Conservation (phyloP, 75 land plant genomes). For the Cunninghamia lanceolata region DNA sequence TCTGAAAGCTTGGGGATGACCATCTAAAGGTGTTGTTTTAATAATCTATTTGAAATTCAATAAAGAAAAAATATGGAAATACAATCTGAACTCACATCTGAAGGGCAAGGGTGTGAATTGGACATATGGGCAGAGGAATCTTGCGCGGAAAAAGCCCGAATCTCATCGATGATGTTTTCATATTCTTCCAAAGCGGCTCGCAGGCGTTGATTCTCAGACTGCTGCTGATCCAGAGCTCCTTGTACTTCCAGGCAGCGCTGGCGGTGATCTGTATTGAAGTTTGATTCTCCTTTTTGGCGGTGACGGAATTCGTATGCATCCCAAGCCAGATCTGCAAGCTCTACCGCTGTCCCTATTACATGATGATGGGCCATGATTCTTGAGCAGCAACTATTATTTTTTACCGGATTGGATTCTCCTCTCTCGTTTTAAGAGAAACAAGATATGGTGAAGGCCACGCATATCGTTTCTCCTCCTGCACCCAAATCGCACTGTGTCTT, state of each 20-base stretch:
- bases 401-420: neutral
- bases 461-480: no score
- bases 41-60: neutral
- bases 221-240: neutral
- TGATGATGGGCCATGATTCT: neutral
- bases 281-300: neutral
- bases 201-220: constrained; percentile 6
- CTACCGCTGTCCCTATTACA: constrained; percentile 4
- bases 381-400: neutral
- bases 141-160: neutral
- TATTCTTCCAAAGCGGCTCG: constrained; percentile 4
- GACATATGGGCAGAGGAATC: neutral
- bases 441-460: no score
- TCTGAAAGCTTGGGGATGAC: neutral
- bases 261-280: neutral
- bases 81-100: neutral
- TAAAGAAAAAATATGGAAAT: neutral
- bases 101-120: neutral
- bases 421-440: neutral
- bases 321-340: constrained; percentile 10
- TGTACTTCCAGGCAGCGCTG: neutral
- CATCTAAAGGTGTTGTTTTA: neutral
- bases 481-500: no score
- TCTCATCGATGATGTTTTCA: neutral
- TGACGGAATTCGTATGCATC: constrained; percentile 6